These are phyloP conservation scores for Polygonum aviculare DNA, from an alignment of 148 eudicot genomes.

Conservation along the genomic window DNA sequence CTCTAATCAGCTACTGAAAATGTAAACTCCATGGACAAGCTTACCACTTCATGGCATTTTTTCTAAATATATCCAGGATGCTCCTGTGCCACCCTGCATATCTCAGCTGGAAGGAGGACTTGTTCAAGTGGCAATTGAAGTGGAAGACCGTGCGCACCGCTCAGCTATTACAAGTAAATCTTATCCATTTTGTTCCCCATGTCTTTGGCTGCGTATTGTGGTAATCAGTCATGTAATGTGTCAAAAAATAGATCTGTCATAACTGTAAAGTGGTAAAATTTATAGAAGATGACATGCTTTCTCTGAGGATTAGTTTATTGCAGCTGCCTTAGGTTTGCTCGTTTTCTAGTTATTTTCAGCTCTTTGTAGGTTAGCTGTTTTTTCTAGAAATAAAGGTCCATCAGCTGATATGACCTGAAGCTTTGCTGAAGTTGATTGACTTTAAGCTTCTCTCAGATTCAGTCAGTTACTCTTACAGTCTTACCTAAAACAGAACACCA, in stretches of 20 bases:
- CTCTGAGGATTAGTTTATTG: background rate
- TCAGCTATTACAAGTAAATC: slow-evolving; percentile 77
- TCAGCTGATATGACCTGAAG: no score
- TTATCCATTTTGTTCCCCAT: background rate
- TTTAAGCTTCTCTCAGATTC: no score
- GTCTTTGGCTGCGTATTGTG: background rate
- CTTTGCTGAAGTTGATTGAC: no score
- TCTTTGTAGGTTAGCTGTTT: background rate
- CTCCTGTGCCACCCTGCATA: slow-evolving; percentile 99
- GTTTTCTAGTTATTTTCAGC: background rate
- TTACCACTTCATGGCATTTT: background rate
- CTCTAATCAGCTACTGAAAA: background rate
- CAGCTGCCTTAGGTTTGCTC: background rate
- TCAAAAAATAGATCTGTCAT: background rate
- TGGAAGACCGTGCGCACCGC: slow-evolving; percentile 95
- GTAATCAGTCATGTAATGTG: background rate
- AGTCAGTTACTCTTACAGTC: no score
- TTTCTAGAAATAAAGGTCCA: background rate
- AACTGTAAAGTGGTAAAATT: background rate
- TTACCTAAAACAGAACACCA: no score
- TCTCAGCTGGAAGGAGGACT: slow-evolving; percentile 94
- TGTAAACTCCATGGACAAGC: background rate
- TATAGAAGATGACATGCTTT: background rate
- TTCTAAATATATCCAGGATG: slow-evolving; percentile 47
- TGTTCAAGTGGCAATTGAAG: slow-evolving; percentile 98